Percentiles rank a stretch among this genome's conserved stretches.
These are phyloP conservation scores for Torulaspora delbrueckii DNA, from an alignment of 805 yeast genomes.

Conservation along the genomic window DNA sequence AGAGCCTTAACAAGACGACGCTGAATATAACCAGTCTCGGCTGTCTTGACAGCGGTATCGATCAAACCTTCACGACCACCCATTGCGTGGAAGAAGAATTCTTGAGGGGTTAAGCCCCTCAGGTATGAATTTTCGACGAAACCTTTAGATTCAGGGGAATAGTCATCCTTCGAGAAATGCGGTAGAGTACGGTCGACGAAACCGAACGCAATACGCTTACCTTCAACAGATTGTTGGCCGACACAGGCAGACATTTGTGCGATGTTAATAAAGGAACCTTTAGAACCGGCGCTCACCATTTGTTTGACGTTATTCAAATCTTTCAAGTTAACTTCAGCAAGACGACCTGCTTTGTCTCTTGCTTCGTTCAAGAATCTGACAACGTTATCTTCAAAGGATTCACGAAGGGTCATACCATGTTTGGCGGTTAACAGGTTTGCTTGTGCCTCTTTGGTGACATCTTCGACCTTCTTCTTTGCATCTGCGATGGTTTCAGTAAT, in stretches of 20 bases:
- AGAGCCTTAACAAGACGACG: conserved; percentile 95
- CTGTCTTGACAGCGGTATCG: conserved; percentile 99
- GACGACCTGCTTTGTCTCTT: conserved; percentile 98
- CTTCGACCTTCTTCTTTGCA: conserved; percentile 92
- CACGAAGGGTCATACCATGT: conserved; percentile 99
- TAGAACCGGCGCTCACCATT: conserved; percentile 98
- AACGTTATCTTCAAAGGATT: conserved; percentile 95
- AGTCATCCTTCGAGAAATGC: conserved; percentile 97
- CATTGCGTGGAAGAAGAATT: conserved; percentile 98
- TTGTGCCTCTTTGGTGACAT: conserved; percentile 88
- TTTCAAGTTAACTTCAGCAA: conserved; percentile 93
- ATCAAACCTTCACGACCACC: conserved; percentile 99
- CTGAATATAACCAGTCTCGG: conserved; percentile 97
- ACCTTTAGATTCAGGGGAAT: conserved; percentile 97
- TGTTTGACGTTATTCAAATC: conserved; percentile 95
- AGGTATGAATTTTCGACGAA: conserved; percentile 95
- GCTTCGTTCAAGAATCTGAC: conserved; percentile 94
- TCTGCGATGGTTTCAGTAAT: conserved; percentile 89
- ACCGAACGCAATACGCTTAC: conserved; percentile 98
- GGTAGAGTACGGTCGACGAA: conserved; percentile 95
- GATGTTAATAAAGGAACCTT: conserved; percentile 97
- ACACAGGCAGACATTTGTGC: conserved; percentile 99
- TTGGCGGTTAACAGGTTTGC: conserved; percentile 83
- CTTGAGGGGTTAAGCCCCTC: conserved; percentile 97
- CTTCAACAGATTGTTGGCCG: conserved; percentile 99